Evolutionary conservation across 345 rosid species (phyloP), one percentile per base, ranked within the genome.

Genomic region (Carallia brachiata): DNA sequence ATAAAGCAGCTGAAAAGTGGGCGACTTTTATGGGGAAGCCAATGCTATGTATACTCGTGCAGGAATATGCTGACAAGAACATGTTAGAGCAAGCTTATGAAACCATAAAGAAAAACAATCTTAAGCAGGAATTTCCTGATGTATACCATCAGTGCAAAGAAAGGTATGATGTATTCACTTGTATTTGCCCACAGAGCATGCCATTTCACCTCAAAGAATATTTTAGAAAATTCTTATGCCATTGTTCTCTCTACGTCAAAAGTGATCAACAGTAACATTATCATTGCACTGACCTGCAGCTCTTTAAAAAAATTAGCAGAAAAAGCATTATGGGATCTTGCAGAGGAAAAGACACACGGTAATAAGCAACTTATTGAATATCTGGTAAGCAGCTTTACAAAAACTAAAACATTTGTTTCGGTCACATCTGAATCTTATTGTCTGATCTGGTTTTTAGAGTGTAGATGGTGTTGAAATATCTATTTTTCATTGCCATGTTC

Each of bases 251-350:
- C 48, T 67, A 57, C 7, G 39, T 34, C n/a, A 1, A 66, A 59
- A 53, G 28, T 37, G 54, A 59, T 27, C 52, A 28, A 61, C 18
- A 23, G 28, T 16, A 66, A 69, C 44, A 54, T 27, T 44, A 67
- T 54, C 47, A 18, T 70, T 68, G 52, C 59, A 62, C 63, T 70
- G 40, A 62, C 52, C 64, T 80, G 83, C 84, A 92, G 99, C 65
- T 78, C 82, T 31, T 61, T 95, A 67, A 95, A 89, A 84, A 85
- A 72, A 69, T 77, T 95, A 62, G 97, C 96, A 61, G 94, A 95
- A 71, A 92, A 92, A 75, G 97, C 88, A 68, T 82, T 85, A 47
- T 95, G 99, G 99, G 97, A 95, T 78, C 76, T 95, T 76, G 99
- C 99, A 19, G 99, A 92, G 80, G 69, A 57, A 47, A 92, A 83